These are phyloP conservation scores for Botryobasidium botryosum DNA, from an alignment of 768 basidiomycete species.

Conservation along the genomic window DNA sequence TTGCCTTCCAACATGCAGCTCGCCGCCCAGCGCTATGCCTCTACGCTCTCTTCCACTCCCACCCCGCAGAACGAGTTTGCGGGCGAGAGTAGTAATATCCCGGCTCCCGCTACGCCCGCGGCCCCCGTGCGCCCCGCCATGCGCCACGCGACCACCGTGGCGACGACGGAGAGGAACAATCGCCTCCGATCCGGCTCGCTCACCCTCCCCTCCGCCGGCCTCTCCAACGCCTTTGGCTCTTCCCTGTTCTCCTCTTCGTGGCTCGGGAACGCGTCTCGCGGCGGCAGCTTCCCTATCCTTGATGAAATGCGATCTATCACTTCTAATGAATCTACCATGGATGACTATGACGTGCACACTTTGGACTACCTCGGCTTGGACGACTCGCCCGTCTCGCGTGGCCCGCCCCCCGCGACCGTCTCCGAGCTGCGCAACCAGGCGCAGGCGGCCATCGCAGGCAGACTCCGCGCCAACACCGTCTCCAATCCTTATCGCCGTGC, in stretches of 20 bases:
- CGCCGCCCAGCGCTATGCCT: conserved; percentile 66
- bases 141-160: conserved; percentile 61
- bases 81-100: not conserved
- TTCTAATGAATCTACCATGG: conserved; percentile 54
- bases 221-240: conserved; percentile 72
- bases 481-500: conserved; percentile 78
- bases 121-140: conserved; percentile 45
- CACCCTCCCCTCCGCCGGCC: conserved; percentile 55
- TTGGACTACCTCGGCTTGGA: conserved; percentile 94
- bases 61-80: conserved; percentile 20
- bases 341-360: conserved; percentile 85
- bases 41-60: conserved; percentile 28
- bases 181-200: conserved; percentile 86
- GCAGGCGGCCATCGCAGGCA: conserved; percentile 74
- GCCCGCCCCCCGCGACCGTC: conserved; percentile 73
- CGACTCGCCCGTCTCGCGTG: conserved; percentile 38
- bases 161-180: conserved; percentile 50
- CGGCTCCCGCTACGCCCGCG: conserved; percentile 13
- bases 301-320: conserved; percentile 71
- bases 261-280: conserved; percentile 39
- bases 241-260: conserved; percentile 84
- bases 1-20: conserved; percentile 89
- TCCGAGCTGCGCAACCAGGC: conserved; percentile 79
- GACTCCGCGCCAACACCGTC: conserved; percentile 78
- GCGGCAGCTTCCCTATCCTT: conserved; percentile 34